A percentile compares a stretch with the other conserved stretches of the same genome.
phyloP scores from a whole-genome alignment of 2,329 filamentous ascomycete genomes.

The Ophiostoma pallidulum region DNA sequence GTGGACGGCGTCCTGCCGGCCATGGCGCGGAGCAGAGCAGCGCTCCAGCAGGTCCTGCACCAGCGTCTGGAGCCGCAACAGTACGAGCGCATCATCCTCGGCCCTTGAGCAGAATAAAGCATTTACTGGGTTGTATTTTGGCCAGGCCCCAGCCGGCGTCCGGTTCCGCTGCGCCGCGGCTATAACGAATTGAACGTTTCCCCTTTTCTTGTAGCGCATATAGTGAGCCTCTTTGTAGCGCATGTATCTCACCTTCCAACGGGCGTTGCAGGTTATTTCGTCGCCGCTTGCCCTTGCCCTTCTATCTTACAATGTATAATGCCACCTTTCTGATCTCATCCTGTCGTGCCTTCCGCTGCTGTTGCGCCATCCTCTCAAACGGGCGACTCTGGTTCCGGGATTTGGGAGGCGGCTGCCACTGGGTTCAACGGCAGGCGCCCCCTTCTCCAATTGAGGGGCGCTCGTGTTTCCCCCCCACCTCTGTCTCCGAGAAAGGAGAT shows the following conservation, averaged over 20 bases:
- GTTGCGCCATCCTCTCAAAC: background rate
- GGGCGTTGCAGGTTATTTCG: too few species aligned
- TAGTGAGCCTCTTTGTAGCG: too few species aligned
- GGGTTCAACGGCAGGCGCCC: background rate
- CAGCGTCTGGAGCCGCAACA: conserved; percentile 34
- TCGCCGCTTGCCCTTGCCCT: too few species aligned
- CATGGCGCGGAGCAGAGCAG: conserved; percentile 38
- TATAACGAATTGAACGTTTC: conserved; percentile 7
- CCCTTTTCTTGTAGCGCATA: background rate
- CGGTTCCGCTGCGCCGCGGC: conserved; percentile 6
- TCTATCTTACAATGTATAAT: too few species aligned
- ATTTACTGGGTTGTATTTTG: background rate
- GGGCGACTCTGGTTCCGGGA: background rate
- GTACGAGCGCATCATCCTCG: conserved; percentile 41
- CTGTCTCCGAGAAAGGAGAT: conserved; percentile 9
- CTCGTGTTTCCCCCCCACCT: too few species aligned
- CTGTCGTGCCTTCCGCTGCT: background rate
- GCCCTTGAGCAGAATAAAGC: conserved; percentile 16
- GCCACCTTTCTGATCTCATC: background rate
- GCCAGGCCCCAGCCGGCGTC: too few species aligned
- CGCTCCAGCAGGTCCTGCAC: conserved; percentile 39
- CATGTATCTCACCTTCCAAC: too few species aligned
- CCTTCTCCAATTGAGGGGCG: background rate
- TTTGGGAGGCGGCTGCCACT: background rate
- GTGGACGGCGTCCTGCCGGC: conserved; percentile 42